Evolutionary conservation across 169 alveolate genomes (phyloP), one percentile per base, ranked within the genome.

Genomic region (Pseudocohnilembus persalinus): DNA sequence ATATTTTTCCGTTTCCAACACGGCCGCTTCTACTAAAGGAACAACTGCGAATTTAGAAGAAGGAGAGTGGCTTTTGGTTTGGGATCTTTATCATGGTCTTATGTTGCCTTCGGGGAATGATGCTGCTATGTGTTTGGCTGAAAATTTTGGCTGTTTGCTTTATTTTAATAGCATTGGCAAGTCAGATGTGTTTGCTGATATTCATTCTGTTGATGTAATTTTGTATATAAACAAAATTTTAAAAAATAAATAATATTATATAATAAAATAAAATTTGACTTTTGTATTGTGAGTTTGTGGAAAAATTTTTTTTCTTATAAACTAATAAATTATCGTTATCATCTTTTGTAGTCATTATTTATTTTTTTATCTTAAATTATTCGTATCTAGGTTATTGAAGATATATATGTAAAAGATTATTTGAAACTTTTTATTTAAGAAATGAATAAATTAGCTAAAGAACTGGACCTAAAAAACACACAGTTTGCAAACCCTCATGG

Each of bases 91-190:
- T 35, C 84, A 90, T 87, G 96, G 90, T n/a, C 73, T 92, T 32
- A 88, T 92, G 94, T 88, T 92, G 28, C 96, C 96, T 20, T 81
- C 91, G 77, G 96, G 96, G n/a, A 92, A 92, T 83, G 96, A 92
- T 83, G 93, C 93, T n/a, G 85, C 90, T 0, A 72, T 85, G n/a
- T 33, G 76, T 32, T 85, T 85, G 29, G 90, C 90, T 20, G 90
- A 85, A 73, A 85, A 85, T 85, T 85, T 85, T 68, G 90, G 90
- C 0, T 78, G 83, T 31, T 78, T 78, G 33, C 73, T 78, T 32
- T 78, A 78, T 35, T 78, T 78, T 78, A 72, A 78, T 33, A 34
- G 75, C 16, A 78, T 78, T 78, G 83, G 83, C 4, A 26, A 78
- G 30, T 32, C 30, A 34, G 29, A 78, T 32, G 32, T 78, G 28